Base-by-base conservation (phyloP, 495 filamentous ascomycete species). In the Penicillium pancosmium region DNA sequence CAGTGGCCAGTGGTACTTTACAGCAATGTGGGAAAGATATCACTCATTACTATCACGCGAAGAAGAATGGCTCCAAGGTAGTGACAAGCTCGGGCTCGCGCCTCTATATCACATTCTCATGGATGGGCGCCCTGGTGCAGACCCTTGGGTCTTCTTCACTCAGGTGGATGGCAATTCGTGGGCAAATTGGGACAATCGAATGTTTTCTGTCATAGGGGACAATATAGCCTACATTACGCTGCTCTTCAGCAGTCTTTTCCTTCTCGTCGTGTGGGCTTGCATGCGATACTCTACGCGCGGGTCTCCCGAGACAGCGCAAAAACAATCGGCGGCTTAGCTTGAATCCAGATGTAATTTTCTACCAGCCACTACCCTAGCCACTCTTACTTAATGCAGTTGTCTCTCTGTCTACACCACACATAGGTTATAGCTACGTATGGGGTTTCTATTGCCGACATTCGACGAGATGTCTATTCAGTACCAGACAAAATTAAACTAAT, bases 81-180 rank as follows among this genome's bases (percentile, higher is more conserved):
- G 34, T 27, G 23, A 11, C 3, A 16, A 41, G 4, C 25, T 25
- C 3, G 21, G 38, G n/a, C 33, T 13, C 15, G 12, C 10, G 16
- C 54, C 51, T 8, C 50, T 70, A 25, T 27, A 60, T 54, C 66
- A 73, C 9, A 57, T 80, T n/a, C 69, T 78, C 41, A 79, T 79
- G 76, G 77, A 80, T 52, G 67, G 65, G 50, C 60, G 75, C 3
- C 62, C 66, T 2, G 73, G 62, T 34, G 63, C 68, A 1, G 76
- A 77, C 11, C 64, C 63, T 10, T 80, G 70, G 68, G 61, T 77
- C 0, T 79, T 70, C 49, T 81, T 79, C 56, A 74, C 67, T 2
- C 69, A 78, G 54, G 73, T 66, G 12, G 63, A 72, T 12, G 77
- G 76, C 7, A 72, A 75, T 9, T 72, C 71, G 6, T 81, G 78